Conservation (phyloP, 2,329 filamentous ascomycete genomes). For the Venturia nashicola region DNA sequence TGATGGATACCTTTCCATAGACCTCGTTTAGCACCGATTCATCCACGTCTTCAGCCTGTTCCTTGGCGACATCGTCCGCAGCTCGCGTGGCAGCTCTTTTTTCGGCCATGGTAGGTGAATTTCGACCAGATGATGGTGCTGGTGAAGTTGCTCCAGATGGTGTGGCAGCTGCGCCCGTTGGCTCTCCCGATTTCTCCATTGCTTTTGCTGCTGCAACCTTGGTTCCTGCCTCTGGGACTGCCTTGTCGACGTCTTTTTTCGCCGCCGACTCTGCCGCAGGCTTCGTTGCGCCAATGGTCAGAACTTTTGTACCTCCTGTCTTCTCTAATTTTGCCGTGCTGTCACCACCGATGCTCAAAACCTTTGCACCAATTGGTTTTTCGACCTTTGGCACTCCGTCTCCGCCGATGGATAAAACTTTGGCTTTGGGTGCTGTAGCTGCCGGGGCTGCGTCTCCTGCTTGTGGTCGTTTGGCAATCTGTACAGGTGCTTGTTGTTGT, state of each 20-base stretch:
- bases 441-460: constrained; percentile 25
- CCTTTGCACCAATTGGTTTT: constrained; percentile 45
- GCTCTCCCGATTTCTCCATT: constrained; percentile 78
- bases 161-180: constrained; percentile 35
- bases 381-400: constrained; percentile 43
- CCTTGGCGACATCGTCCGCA: constrained; percentile 71
- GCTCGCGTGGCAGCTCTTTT: constrained; percentile 50
- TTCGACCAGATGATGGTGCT: constrained; percentile 69
- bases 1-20: constrained; percentile 56
- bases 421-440: constrained; percentile 40
- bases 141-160: constrained; percentile 63
- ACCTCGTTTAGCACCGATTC: constrained; percentile 84
- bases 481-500: constrained; percentile 32
- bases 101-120: constrained; percentile 57
- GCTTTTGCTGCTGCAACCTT: constrained; percentile 84
- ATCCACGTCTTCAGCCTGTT: constrained; percentile 68
- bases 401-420: constrained; percentile 48
- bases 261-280: constrained; percentile 27
- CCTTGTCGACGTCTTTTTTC: constrained; percentile 30
- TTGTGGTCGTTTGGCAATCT: constrained; percentile 11
- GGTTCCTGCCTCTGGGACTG: constrained; percentile 55
- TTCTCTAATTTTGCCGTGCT: constrained; percentile 43
- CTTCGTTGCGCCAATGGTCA: constrained; percentile 18
- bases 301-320: constrained; percentile 50
- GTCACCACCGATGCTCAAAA: constrained; percentile 34